Percentiles rank a stretch among this genome's conserved stretches.
Conservation (phyloP, 2,329 filamentous ascomycete species). For the Alternaria alternata region DNA sequence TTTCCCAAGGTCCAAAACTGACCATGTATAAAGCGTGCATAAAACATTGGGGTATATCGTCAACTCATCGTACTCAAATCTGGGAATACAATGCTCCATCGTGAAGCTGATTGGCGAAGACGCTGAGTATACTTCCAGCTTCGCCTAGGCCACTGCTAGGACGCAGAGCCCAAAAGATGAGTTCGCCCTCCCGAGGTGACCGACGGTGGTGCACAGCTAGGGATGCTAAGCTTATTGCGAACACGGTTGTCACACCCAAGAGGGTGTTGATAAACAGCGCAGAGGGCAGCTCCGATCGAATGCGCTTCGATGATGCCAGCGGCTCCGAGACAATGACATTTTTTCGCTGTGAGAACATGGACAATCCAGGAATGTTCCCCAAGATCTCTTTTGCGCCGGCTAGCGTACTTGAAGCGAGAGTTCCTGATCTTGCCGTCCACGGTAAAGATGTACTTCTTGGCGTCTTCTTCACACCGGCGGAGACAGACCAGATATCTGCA, state of each 20-base stretch:
- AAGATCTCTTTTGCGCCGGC: slow-evolving; percentile 31
- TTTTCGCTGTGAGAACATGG: slow-evolving; percentile 22
- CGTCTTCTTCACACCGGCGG: slow-evolving; percentile 17
- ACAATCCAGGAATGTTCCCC: slow-evolving; percentile 35
- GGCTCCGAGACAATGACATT: slow-evolving; percentile 17
- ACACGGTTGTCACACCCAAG: slow-evolving; percentile 29
- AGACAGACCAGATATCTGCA: slow-evolving; percentile 41
- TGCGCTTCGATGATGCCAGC: slow-evolving; percentile 13
- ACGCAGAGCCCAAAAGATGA: slow-evolving; percentile 48
- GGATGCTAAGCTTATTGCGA: slow-evolving; percentile 34
- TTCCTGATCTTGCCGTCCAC: slow-evolving; percentile 31
- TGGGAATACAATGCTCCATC: slow-evolving; percentile 22
- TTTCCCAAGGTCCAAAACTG: not conserved
- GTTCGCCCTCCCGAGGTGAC: slow-evolving; percentile 40
- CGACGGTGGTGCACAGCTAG: slow-evolving; percentile 45
- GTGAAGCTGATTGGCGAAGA: slow-evolving; percentile 38
- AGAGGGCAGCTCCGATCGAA: slow-evolving; percentile 40
- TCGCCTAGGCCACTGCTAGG: slow-evolving; percentile 38
- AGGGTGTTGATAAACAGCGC: slow-evolving; percentile 37
- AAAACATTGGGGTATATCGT: not conserved
- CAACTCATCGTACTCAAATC: slow-evolving; percentile 3
- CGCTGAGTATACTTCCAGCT: slow-evolving; percentile 43
- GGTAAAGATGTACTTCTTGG: slow-evolving; percentile 25
- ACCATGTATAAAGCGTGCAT: not conserved
- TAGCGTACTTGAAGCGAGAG: slow-evolving; percentile 18